These are phyloP conservation scores for Pseudonitzschia multistriata DNA, from an alignment of 108 stramenopile species.

Conservation along the genomic window DNA sequence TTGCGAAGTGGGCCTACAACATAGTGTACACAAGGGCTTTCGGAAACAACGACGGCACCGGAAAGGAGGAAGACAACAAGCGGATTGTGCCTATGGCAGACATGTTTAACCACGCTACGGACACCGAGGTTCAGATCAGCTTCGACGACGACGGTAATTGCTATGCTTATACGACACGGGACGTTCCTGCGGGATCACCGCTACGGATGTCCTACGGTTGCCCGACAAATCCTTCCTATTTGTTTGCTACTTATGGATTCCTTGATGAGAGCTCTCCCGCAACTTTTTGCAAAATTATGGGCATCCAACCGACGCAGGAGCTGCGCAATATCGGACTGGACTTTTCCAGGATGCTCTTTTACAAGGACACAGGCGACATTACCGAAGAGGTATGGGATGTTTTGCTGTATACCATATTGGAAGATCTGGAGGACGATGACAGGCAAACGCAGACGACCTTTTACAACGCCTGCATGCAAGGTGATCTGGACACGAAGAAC, in stretches of 20 bases:
- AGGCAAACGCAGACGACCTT: slow-evolving; percentile 30
- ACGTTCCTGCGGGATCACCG: slow-evolving; percentile 39
- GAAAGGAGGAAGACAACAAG: slow-evolving; percentile 37
- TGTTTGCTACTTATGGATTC: slow-evolving; percentile 61
- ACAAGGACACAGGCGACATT: slow-evolving; percentile 50
- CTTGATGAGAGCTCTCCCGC: slow-evolving; percentile 38
- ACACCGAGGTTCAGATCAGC: slow-evolving; percentile 35
- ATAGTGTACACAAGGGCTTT: slow-evolving; percentile 48
- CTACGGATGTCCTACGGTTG: slow-evolving; percentile 51
- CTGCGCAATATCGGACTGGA: slow-evolving; percentile 42
- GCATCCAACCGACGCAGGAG: slow-evolving; percentile 31
- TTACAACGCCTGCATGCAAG: slow-evolving; percentile 49
- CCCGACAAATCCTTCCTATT: slow-evolving; percentile 53
- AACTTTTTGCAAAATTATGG: slow-evolving; percentile 53
- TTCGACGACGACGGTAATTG: slow-evolving; percentile 49
- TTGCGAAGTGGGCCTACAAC: slow-evolving; percentile 50
- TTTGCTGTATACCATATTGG: slow-evolving; percentile 43
- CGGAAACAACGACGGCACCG: slow-evolving; percentile 33
- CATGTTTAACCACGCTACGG: slow-evolving; percentile 52
- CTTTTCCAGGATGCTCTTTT: slow-evolving; percentile 43
- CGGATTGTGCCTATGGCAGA: slow-evolving; percentile 49
- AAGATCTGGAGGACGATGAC: slow-evolving; percentile 19
- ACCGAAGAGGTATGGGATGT: slow-evolving; percentile 57
- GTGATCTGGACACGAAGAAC: slow-evolving; percentile 52
- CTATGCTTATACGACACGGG: slow-evolving; percentile 35